These are phyloP conservation scores for Trichoderma gamsii DNA, from an alignment of 495 filamentous ascomycete genomes.

Conservation along the genomic window DNA sequence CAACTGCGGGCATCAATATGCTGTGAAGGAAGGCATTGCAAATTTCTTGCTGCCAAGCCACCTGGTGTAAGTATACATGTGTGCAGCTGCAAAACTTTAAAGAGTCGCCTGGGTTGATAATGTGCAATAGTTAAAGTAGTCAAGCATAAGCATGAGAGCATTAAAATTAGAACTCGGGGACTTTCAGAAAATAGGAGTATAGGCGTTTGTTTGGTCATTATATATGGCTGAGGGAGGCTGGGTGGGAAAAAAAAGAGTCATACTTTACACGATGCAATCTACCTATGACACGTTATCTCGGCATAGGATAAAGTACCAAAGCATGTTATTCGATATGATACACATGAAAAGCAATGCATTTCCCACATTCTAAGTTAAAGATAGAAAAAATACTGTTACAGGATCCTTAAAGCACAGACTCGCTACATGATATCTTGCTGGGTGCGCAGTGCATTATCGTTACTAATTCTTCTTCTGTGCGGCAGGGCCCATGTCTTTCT, in stretches of 20 bases:
- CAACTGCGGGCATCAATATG: slow-evolving; percentile 87
- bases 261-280: neutral
- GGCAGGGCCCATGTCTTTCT: slow-evolving; percentile 85
- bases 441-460: neutral
- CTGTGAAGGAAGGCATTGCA: slow-evolving; percentile 87
- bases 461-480: slow-evolving; percentile 80
- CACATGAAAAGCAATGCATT: neutral
- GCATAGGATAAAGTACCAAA: neutral
- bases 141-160: too few species aligned
- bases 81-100: neutral
- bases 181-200: neutral
- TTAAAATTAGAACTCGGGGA: neutral
- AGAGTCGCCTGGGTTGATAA: too few species aligned
- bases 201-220: slow-evolving; percentile 12
- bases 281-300: neutral
- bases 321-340: neutral
- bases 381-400: neutral
- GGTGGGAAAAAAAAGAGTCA: neutral
- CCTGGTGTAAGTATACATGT: slow-evolving; percentile 49
- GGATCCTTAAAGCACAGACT: neutral
- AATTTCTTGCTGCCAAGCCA: slow-evolving; percentile 95
- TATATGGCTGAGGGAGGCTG: neutral
- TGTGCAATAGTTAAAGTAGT: too few species aligned
- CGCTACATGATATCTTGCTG: slow-evolving; percentile 11
- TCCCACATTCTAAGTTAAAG: neutral